Conservation (phyloP, 2,329 filamentous ascomycete genomes). For the Neonectria magnoliae region DNA sequence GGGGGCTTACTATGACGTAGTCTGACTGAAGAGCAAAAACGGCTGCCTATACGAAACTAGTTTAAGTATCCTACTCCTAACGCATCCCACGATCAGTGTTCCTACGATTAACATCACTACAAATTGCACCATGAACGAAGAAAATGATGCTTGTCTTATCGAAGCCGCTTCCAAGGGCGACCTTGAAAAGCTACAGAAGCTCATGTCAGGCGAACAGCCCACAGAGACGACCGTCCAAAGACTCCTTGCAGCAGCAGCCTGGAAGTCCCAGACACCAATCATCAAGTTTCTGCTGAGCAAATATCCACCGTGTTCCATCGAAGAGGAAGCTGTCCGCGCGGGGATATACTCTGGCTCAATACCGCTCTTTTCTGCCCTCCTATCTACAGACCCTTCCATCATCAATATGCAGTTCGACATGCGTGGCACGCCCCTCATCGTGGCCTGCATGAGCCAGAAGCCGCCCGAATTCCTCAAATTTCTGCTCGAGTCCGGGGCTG, state of each 20-base stretch:
- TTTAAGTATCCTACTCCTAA: no score
- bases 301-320: constrained; percentile 5
- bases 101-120: no score
- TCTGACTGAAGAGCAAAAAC: no score
- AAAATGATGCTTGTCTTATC: background rate
- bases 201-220: background rate
- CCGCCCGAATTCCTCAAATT: constrained; percentile 15
- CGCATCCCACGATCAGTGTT: no score
- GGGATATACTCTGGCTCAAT: constrained; percentile 23
- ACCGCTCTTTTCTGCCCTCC: constrained; percentile 15
- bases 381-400: constrained; percentile 15
- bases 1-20: no score
- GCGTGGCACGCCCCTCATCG: constrained; percentile 21
- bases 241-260: constrained; percentile 1
- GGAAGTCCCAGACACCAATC: background rate
- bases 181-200: background rate
- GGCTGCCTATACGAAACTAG: no score
- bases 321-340: constrained; percentile 17
- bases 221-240: constrained; percentile 11
- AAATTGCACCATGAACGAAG: background rate
- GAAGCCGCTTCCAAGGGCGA: background rate
- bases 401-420: constrained; percentile 25
- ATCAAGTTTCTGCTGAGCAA: constrained; percentile 15
- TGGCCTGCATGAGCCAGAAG: constrained; percentile 24
- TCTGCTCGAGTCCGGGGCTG: constrained; percentile 25